Conservation (phyloP, 768 basidiomycete genomes). For the Calocera viscosa region DNA sequence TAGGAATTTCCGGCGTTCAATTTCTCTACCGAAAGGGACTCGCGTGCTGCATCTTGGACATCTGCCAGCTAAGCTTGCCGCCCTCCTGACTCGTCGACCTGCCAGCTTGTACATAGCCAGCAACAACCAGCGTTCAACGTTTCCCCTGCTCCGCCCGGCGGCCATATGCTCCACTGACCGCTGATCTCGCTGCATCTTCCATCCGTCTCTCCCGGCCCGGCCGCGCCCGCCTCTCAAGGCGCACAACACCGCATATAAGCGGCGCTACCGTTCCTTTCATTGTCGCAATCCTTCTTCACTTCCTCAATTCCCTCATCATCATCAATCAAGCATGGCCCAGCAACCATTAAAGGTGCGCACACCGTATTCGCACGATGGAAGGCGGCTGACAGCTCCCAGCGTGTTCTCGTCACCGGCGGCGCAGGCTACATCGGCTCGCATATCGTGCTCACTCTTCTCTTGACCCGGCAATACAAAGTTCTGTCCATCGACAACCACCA, state of each 20-base stretch:
- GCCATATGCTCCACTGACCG: background rate
- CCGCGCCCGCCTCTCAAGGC: background rate
- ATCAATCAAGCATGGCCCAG: background rate
- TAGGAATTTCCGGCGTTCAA: background rate
- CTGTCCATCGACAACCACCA: slow-evolving; percentile 91
- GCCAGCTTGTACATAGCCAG: background rate
- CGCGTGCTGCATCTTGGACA: background rate
- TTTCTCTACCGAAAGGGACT: background rate
- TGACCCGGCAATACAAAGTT: slow-evolving; percentile 81
- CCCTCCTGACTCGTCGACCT: background rate
- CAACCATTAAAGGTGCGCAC: slow-evolving; percentile 10
- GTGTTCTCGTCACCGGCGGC: slow-evolving; percentile 62
- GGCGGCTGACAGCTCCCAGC: slow-evolving; percentile 27
- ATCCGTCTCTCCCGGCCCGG: background rate
- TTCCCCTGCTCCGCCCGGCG: background rate
- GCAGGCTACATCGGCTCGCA: slow-evolving; percentile 94
- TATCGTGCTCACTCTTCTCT: slow-evolving; percentile 73
- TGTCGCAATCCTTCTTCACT: background rate
- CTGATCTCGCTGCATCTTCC: background rate
- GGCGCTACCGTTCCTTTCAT: background rate
- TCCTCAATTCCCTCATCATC: background rate
- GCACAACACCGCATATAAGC: background rate
- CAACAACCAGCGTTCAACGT: background rate
- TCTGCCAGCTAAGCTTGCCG: background rate
- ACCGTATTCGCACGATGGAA: background rate